These are phyloP conservation scores for Trypanosoma avium DNA, from an alignment of 208 protist genomes.

Conservation along the genomic window DNA sequence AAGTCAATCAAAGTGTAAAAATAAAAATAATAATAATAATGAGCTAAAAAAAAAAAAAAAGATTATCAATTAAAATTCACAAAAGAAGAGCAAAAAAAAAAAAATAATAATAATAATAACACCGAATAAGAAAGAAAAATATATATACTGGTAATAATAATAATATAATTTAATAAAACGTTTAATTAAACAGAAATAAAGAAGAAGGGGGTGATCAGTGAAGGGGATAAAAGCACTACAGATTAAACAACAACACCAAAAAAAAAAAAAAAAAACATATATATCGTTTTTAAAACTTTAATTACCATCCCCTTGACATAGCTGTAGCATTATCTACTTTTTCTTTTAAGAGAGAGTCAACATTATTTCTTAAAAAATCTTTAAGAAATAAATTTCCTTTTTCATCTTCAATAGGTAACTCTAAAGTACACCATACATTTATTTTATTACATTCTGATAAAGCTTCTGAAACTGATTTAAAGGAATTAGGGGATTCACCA, in stretches of 20 bases:
- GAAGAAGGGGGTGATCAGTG: too few relatives aligned
- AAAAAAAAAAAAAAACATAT: constrained; percentile 3
- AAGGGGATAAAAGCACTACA: too few relatives aligned
- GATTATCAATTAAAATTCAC: not conserved
- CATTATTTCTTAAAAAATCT: constrained; percentile 14
- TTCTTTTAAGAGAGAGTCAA: constrained; percentile 14
- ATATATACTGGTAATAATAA: too few relatives aligned
- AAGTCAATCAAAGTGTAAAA: not conserved
- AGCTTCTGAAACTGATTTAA: not conserved
- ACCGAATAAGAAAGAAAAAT: not conserved
- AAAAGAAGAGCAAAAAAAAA: constrained; percentile 1
- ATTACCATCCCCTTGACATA: not conserved
- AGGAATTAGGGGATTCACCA: not conserved
- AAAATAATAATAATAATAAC: constrained; percentile 7
- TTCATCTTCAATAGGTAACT: constrained; percentile 11
- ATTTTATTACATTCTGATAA: not conserved
- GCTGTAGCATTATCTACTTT: constrained; percentile 8
- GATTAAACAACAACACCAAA: not conserved
- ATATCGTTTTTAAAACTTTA: not conserved
- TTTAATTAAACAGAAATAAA: too few relatives aligned
- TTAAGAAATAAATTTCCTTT: constrained; percentile 2
- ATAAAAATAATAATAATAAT: not conserved
- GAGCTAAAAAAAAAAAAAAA: constrained; percentile 4
- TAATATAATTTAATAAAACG: too few relatives aligned
- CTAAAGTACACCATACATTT: constrained; percentile 19